A percentile compares a stretch with the other conserved stretches of the same genome.
Conservation (phyloP, 768 basidiomycete genomes). For the Favolaschia claudopus region DNA sequence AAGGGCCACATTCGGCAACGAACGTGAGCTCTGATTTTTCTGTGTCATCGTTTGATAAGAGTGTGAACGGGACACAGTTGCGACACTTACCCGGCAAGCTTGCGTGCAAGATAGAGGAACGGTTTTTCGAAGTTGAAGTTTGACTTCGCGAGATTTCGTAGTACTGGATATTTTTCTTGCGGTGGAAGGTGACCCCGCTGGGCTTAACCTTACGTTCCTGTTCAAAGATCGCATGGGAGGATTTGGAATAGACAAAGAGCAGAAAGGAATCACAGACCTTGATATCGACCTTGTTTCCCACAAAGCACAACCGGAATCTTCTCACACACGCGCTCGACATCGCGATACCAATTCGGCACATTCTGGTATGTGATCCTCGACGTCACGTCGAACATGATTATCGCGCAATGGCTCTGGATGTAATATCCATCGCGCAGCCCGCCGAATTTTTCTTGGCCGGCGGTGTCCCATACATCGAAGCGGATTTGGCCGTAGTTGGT, state of each 20-base stretch:
- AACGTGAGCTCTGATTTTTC: constrained; percentile 92
- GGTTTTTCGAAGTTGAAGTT: constrained; percentile 99
- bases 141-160: constrained; percentile 99
- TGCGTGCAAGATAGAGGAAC: constrained; percentile 98
- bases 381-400: constrained; percentile 99
- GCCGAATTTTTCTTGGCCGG: constrained; percentile 99
- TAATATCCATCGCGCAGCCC: constrained; percentile 97
- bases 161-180: constrained; percentile 99
- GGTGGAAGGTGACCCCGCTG: constrained; percentile 97
- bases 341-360: constrained; percentile 99
- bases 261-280: constrained; percentile 83
- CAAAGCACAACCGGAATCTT: constrained; percentile 99
- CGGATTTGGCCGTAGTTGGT: constrained; percentile 99
- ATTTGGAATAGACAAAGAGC: background rate
- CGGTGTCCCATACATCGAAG: constrained; percentile 99
- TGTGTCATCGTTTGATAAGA: constrained; percentile 7
- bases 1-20: constrained; percentile 94
- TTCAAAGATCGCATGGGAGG: constrained; percentile 18
- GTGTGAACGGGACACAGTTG: background rate
- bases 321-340: constrained; percentile 99
- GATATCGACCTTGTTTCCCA: constrained; percentile 99
- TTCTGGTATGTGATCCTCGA: constrained; percentile 99
- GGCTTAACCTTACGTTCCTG: constrained; percentile 99
- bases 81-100: constrained; percentile 87
- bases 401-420: constrained; percentile 98